Conservation (phyloP, 1,284 basidiomycete species). For the Xerocomus cyaneibrunnescens region DNA sequence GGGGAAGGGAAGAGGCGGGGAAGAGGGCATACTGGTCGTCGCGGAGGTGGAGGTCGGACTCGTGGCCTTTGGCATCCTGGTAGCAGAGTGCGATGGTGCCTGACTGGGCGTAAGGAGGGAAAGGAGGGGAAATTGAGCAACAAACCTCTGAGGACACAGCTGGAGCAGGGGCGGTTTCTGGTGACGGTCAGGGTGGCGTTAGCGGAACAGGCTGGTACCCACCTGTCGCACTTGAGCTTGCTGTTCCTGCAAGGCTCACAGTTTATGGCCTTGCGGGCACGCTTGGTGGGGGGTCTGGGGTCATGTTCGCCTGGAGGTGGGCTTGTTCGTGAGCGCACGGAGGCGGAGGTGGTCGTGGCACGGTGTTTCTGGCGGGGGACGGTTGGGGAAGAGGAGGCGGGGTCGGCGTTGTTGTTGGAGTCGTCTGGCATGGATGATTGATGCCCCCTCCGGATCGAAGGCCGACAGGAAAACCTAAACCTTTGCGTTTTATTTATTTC, state of each 20-base stretch:
- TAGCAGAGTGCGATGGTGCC: constrained; percentile 76
- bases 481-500: constrained; percentile 26
- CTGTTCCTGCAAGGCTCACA: constrained; percentile 81
- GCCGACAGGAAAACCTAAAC: constrained; percentile 13
- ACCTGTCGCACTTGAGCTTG: constrained; percentile 85
- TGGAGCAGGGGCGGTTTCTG: constrained; percentile 80
- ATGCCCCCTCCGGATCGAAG: constrained; percentile 30
- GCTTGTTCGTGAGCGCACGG: constrained; percentile 50
- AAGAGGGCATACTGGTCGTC: constrained; percentile 54
- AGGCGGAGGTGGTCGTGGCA: constrained; percentile 31
- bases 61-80: constrained; percentile 61
- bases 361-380: constrained; percentile 43
- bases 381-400: constrained; percentile 33
- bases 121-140: not conserved
- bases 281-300: constrained; percentile 64
- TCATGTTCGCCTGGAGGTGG: constrained; percentile 47
- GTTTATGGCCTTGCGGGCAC: constrained; percentile 80
- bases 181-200: constrained; percentile 14
- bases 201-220: constrained; percentile 12
- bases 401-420: constrained; percentile 17
- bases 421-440: constrained; percentile 50
- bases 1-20: constrained; percentile 4
- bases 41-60: constrained; percentile 48
- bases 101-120: constrained; percentile 27
- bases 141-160: constrained; percentile 73